Conservation (phyloP, 139 green algal genomes). For the Chlamydomonas applanata region DNA sequence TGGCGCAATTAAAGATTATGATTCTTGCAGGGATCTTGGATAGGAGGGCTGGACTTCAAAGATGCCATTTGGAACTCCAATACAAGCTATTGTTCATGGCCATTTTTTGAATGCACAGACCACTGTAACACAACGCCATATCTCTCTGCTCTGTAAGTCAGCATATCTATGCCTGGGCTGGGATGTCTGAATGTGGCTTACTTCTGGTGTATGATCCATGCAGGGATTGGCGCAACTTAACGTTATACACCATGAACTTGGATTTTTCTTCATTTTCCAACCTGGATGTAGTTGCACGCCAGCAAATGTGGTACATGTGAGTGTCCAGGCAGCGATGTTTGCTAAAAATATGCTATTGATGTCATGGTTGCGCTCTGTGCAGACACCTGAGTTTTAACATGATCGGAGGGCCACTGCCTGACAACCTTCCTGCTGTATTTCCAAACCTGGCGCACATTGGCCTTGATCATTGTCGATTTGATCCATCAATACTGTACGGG, state of each 20-base stretch:
- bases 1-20: background rate
- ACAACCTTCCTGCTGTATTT: background rate
- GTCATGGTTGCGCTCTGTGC: background rate
- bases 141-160: conserved; percentile 4
- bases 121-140: background rate
- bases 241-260: background rate
- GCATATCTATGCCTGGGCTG: background rate
- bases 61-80: background rate
- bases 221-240: conserved; percentile 10
- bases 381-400: conserved; percentile 4
- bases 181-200: background rate
- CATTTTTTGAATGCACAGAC: background rate
- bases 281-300: background rate
- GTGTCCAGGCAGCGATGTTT: background rate
- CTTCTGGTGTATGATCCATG: background rate
- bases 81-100: conserved; percentile 2
- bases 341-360: background rate
- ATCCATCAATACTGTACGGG: too few species aligned
- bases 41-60: background rate
- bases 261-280: background rate
- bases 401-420: background rate
- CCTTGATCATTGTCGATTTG: background rate
- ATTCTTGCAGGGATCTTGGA: background rate
- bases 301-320: conserved; percentile 7
- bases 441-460: background rate